Evolutionary conservation across 306 rosid species (phyloP).

Genomic region (Rosa chinensis): DNA sequence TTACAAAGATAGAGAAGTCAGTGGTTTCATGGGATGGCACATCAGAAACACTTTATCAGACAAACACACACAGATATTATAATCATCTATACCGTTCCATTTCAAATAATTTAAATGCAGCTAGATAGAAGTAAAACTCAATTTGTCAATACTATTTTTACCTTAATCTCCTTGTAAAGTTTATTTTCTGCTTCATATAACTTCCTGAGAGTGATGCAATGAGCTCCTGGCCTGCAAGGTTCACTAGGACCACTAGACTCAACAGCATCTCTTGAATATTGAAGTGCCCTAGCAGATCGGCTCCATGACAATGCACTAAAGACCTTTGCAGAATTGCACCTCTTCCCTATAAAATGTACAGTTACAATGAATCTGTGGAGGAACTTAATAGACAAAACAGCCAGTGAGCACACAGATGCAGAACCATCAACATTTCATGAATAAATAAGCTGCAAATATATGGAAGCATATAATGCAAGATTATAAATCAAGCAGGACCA

Average conservation of each 20-base stretch:
- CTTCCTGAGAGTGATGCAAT: slow-evolving; percentile 73
- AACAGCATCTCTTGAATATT: slow-evolving; percentile 45
- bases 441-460: background rate
- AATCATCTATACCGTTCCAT: background rate
- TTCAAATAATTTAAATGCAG: slow-evolving; percentile 10
- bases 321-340: slow-evolving; percentile 73
- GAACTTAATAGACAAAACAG: slow-evolving; percentile 12
- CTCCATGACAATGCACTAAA: slow-evolving; percentile 80
- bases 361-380: slow-evolving; percentile 19
- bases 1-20: background rate
- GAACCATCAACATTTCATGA: background rate
- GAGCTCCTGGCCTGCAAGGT: slow-evolving; percentile 96
- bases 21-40: background rate
- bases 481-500: background rate
- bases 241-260: slow-evolving; percentile 47
- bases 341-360: slow-evolving; percentile 55
- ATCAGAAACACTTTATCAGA: background rate
- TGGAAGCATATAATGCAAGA: background rate
- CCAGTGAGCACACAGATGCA: slow-evolving; percentile 6
- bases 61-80: background rate
- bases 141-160: slow-evolving; percentile 28
- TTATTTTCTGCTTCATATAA: slow-evolving; percentile 66
- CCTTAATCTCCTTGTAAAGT: slow-evolving; percentile 81
- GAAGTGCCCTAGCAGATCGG: slow-evolving; percentile 67
- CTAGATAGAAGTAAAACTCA: background rate